Evolutionary conservation across 2,329 filamentous ascomycete genomes (phyloP).

Genomic region (Alternaria angustiovoidea): DNA sequence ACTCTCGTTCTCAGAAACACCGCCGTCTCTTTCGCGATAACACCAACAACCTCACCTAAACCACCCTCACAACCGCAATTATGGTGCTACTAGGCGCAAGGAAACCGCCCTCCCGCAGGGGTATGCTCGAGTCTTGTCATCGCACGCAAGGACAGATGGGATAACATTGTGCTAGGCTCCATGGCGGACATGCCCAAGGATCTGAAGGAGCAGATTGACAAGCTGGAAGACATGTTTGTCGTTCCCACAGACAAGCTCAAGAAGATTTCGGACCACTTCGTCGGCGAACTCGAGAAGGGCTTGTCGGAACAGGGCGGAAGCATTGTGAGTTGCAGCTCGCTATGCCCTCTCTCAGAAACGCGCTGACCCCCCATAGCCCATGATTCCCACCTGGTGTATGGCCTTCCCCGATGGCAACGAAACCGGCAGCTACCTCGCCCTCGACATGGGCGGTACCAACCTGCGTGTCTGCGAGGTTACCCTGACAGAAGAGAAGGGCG

Average conservation of each 20-base stretch:
- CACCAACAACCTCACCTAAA: conserved; percentile 6
- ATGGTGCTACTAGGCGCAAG: conserved; percentile 74
- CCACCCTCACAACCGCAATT: conserved; percentile 40
- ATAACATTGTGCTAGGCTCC: conserved; percentile 68
- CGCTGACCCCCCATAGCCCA: conserved; percentile 68
- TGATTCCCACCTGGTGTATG: conserved; percentile 99
- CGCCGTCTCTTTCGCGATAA: conserved; percentile 3
- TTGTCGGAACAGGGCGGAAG: conserved; percentile 87
- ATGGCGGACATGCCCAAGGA: conserved; percentile 90
- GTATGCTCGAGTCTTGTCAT: conserved; percentile 59
- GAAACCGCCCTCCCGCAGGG: conserved; percentile 74
- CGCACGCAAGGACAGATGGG: conserved; percentile 15
- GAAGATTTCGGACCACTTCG: conserved; percentile 87
- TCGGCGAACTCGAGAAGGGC: conserved; percentile 86
- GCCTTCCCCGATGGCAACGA: conserved; percentile 87
- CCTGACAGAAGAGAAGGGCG: conserved; percentile 84
- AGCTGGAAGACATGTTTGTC: conserved; percentile 83
- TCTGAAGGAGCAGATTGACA: conserved; percentile 80
- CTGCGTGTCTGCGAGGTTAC: conserved; percentile 94
- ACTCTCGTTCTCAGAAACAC: conserved; percentile 3
- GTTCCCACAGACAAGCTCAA: conserved; percentile 83
- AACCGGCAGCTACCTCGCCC: conserved; percentile 84
- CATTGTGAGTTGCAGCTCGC: conserved; percentile 71
- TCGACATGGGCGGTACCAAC: conserved; percentile 98
- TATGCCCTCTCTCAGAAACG: conserved; percentile 93